Conservation (phyloP, 2,329 filamentous ascomycete species). For the Colletotrichum scovillei region DNA sequence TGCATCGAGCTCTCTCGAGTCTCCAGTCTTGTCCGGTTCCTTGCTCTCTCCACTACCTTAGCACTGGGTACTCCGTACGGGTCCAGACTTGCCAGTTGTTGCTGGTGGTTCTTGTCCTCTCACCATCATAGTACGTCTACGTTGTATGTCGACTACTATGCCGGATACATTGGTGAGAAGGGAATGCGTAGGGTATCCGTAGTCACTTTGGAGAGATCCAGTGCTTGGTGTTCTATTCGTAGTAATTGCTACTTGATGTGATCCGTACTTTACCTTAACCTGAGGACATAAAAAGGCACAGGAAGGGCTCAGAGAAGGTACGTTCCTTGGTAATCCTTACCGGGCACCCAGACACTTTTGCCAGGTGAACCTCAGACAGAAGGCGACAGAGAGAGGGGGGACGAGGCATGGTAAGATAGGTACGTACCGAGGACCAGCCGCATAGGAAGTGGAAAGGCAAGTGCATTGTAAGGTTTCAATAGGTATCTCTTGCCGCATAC, state of each 20-base stretch:
- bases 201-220: background rate
- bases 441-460: background rate
- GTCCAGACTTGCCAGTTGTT: background rate
- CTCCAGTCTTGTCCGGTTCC: background rate
- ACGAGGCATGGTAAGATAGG: background rate
- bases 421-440: background rate
- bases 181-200: background rate
- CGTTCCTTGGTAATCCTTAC: background rate
- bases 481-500: background rate
- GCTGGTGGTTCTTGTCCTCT: background rate
- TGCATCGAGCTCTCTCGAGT: background rate
- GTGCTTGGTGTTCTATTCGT: background rate
- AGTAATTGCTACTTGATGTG: background rate
- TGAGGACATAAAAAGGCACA: background rate
- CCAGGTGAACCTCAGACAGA: conserved; percentile 1
- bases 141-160: background rate
- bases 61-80: background rate
- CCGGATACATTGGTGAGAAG: background rate
- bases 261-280: too few relatives aligned
- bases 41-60: background rate
- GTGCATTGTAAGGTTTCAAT: background rate
- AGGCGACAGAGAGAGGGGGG: background rate
- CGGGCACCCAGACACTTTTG: background rate
- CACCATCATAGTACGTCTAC: background rate
- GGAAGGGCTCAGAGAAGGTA: background rate